phyloP scores from a whole-genome alignment of 805 yeast genomes.

The Candida odintsovae region DNA sequence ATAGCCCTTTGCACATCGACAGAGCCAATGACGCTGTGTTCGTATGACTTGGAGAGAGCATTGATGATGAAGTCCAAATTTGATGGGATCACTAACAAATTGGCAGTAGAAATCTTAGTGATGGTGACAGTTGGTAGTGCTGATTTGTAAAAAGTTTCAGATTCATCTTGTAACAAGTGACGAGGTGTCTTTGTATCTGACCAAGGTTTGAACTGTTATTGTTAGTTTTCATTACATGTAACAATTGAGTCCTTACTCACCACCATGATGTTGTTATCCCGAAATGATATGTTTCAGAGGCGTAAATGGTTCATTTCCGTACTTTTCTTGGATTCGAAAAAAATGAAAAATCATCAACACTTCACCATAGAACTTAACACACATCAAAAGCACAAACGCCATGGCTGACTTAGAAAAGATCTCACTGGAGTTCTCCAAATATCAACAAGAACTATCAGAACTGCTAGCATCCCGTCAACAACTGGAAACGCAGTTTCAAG shows the following conservation, averaged over 20 bases:
- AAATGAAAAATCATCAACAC: not conserved
- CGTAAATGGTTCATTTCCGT: not conserved
- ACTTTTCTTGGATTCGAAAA: not conserved
- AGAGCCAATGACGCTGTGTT: not conserved
- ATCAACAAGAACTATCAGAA: constrained; percentile 43
- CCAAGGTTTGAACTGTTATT: constrained; percentile 39
- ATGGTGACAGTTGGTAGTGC: constrained; percentile 11
- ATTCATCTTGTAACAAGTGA: constrained; percentile 41
- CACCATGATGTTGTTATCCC: not conserved
- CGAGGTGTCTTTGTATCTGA: constrained; percentile 39
- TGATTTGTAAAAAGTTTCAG: constrained; percentile 23
- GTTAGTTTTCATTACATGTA: not conserved
- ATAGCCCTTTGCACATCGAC: not conserved
- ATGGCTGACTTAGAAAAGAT: constrained; percentile 34
- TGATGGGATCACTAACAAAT: not conserved
- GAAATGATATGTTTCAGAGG: not conserved
- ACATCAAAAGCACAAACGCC: not conserved
- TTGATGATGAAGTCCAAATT: not conserved
- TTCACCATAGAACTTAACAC: not conserved
- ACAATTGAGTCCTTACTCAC: not conserved
- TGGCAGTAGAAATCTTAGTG: not conserved
- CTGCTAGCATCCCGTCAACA: constrained; percentile 71
- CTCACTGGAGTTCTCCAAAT: constrained; percentile 38
- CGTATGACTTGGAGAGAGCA: not conserved
- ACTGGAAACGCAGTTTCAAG: constrained; percentile 91